Conservation (phyloP, 2,329 filamentous ascomycete species). For the Trichoderma breve region DNA sequence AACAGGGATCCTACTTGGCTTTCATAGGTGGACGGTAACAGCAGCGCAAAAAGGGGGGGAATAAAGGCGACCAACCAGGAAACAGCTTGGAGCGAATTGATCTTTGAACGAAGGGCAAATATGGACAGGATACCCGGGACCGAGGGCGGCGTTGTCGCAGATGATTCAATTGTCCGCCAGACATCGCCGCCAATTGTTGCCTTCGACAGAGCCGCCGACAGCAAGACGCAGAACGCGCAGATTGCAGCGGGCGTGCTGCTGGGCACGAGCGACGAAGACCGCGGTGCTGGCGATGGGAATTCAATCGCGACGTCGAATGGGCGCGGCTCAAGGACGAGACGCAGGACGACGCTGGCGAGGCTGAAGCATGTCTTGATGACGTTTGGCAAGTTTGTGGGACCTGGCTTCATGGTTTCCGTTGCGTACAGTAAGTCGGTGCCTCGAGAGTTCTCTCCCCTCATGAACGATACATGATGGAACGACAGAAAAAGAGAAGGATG, state of each 20-base stretch:
- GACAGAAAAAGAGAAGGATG: neutral
- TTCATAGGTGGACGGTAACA: neutral
- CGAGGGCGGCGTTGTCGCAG: neutral
- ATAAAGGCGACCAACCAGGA: neutral
- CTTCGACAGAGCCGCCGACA: neutral
- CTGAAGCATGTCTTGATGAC: conserved; percentile 24
- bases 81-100: too few species aligned
- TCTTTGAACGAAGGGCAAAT: neutral
- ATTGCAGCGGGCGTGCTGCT: neutral
- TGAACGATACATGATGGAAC: neutral
- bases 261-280: neutral
- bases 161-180: neutral
- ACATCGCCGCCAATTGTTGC: neutral
- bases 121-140: neutral
- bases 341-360: conserved; percentile 20
- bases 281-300: neutral
- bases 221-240: neutral
- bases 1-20: neutral
- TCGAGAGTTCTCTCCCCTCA: neutral
- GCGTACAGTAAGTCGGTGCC: conserved; percentile 50
- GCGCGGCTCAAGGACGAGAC: neutral
- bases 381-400: conserved; percentile 55
- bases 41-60: neutral
- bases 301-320: conserved; percentile 1
- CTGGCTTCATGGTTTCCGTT: conserved; percentile 63